phyloP scores from a whole-genome alignment of 768 basidiomycete species.

The Leucocoprinus birnbaumii region DNA sequence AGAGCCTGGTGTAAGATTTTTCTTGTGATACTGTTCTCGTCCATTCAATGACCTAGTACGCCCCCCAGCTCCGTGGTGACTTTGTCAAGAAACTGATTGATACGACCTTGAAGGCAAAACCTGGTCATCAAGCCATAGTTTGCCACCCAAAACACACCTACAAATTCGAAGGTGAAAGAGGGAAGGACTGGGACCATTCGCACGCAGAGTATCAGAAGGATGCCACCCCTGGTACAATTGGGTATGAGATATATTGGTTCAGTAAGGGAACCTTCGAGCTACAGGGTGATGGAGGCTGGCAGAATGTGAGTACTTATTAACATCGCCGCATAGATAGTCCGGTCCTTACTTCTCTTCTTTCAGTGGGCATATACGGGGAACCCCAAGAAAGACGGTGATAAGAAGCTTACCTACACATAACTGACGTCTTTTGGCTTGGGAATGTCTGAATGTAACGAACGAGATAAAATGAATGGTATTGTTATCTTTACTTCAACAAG shows the following conservation, averaged over 20 bases:
- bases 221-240: neutral
- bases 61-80: neutral
- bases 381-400: neutral
- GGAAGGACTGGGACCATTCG: constrained; percentile 12
- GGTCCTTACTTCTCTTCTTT: neutral
- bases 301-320: constrained; percentile 17
- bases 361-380: constrained; percentile 17
- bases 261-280: constrained; percentile 17
- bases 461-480: neutral
- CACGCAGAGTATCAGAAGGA: constrained; percentile 1
- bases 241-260: constrained; percentile 22
- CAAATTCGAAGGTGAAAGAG: constrained; percentile 9
- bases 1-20: neutral
- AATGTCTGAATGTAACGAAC: neutral
- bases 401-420: neutral
- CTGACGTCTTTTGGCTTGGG: too few relatives aligned
- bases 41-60: too few relatives aligned
- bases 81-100: neutral
- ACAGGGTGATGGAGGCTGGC: constrained; percentile 21
- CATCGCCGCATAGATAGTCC: neutral
- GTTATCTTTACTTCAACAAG: constrained; percentile 26
- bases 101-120: neutral
- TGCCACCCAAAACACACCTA: constrained; percentile 9
- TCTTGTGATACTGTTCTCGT: neutral
- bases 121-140: constrained; percentile 2